Evolutionary conservation across 768 basidiomycete genomes (phyloP), one percentile per base, ranked within the genome.

Genomic region (Pulveroboletus sp.): DNA sequence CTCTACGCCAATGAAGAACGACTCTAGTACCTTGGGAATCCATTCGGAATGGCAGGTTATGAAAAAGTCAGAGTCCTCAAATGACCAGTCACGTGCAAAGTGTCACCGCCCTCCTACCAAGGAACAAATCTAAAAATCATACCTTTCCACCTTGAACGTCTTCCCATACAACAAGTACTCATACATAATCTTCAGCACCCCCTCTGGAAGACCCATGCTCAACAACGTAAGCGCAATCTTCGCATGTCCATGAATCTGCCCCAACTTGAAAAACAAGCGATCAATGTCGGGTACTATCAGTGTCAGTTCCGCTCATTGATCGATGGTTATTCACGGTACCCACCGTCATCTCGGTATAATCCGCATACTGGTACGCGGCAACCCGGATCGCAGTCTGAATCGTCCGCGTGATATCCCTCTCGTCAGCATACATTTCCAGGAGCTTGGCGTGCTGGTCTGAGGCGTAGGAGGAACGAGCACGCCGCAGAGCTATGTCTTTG

Each of bases 231-330:
- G 97, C 44, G 85, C 81, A 52, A 98, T 93, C 72, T 98, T 98
- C 52, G 84, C 87, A 58, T 93, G 88, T 0, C 97, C 97, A 56
- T 98, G 93, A 33, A 89, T 81, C 66, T 87, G 87, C 6, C 94
- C 92, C 6, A 99, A 78, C 69, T 94, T 95, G 82, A 90, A 97
- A 59, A 98, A 84, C 50, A 86, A 82, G 94, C 91, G 39, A 97
- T 91, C 60, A 86, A 81, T 6, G 92, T 94, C 10, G 94, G 94
- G 64, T 89, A 97, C 85, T 45, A 47, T 51, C 7, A n/a, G n/a
- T n/a, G 24, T 5, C 16, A 14, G 5, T 16, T 45, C 42, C 19
- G 48, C 45, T 20, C 25, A 24, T 9, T 14, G 37, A 16, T 17
- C 29, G 24, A 8, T 32, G 1, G 4, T 23, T n/a, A 11, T 20